Conservation (phyloP, 257 asterid genomes). For the Agastache rugosa region DNA sequence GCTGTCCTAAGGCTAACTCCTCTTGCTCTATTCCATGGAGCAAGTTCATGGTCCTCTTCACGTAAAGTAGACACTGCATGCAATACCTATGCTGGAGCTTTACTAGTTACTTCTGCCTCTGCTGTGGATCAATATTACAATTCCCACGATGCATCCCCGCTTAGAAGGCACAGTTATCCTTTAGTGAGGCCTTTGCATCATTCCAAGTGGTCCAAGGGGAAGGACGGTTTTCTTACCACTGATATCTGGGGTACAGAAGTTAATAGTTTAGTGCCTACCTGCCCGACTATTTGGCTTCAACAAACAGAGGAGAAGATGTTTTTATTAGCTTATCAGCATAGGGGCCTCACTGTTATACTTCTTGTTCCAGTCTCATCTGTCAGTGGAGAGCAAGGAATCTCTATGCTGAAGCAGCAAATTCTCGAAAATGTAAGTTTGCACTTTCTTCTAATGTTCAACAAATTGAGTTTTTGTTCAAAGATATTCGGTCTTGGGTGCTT, state of each 20-base stretch:
- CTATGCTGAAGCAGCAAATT: slow-evolving; percentile 78
- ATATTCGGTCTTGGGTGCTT: slow-evolving; percentile 23
- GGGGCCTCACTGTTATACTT: slow-evolving; percentile 77
- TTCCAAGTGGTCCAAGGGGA: slow-evolving; percentile 88
- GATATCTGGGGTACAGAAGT: slow-evolving; percentile 85
- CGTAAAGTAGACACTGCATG: slow-evolving; percentile 59
- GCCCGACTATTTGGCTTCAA: slow-evolving; percentile 79
- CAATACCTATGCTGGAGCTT: slow-evolving; percentile 57
- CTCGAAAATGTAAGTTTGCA: slow-evolving; percentile 70
- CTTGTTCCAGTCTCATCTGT: slow-evolving; percentile 78
- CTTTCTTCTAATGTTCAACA: not conserved
- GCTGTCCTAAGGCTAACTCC: slow-evolving; percentile 92
- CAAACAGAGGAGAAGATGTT: slow-evolving; percentile 83
- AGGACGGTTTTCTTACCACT: slow-evolving; percentile 86
- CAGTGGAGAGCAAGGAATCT: slow-evolving; percentile 82
- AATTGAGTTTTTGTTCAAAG: slow-evolving; percentile 12
- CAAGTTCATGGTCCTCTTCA: slow-evolving; percentile 73
- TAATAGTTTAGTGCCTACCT: slow-evolving; percentile 54
- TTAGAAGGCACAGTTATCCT: slow-evolving; percentile 62
- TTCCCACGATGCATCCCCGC: slow-evolving; percentile 59
- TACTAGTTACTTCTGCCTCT: slow-evolving; percentile 52
- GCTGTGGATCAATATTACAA: slow-evolving; percentile 54
- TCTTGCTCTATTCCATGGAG: slow-evolving; percentile 76
- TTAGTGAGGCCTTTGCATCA: slow-evolving; percentile 88
- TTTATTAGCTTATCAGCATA: slow-evolving; percentile 80